Conservation (phyloP, 768 basidiomycete species). For the Harrya chromipes region DNA sequence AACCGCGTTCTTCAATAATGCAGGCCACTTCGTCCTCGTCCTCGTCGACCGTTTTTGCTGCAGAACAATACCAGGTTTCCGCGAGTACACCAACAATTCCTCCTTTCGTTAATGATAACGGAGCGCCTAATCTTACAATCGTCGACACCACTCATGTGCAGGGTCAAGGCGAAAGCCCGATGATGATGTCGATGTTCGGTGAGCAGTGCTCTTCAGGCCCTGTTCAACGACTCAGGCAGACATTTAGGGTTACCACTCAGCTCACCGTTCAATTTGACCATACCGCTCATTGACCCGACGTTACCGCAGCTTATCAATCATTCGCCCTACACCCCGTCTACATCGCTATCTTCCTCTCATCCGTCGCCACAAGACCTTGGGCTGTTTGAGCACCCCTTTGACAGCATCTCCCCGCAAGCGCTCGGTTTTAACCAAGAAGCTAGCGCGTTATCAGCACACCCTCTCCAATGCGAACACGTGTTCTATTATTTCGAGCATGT, state of each 20-base stretch:
- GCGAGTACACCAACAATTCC: constrained; percentile 19
- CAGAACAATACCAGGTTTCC: constrained; percentile 26
- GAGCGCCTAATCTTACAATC: constrained; percentile 20
- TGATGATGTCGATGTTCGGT: constrained; percentile 30
- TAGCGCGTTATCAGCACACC: constrained; percentile 35
- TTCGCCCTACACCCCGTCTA: constrained; percentile 34
- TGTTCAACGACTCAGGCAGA: constrained; percentile 11
- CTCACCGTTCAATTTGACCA: constrained; percentile 30
- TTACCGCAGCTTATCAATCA: constrained; percentile 29
- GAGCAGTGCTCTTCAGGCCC: background rate
- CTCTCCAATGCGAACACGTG: constrained; percentile 55
- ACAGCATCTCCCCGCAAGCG: constrained; percentile 31
- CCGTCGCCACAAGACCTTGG: constrained; percentile 33
- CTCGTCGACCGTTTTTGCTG: constrained; percentile 34
- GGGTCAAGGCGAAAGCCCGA: constrained; percentile 23
- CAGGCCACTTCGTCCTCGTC: constrained; percentile 33
- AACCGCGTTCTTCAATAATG: constrained; percentile 61
- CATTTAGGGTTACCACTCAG: constrained; percentile 24
- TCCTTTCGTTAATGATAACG: constrained; percentile 20
- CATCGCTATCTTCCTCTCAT: constrained; percentile 32
- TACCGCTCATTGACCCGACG: constrained; percentile 28
- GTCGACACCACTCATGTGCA: constrained; percentile 17
- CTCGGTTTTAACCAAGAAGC: constrained; percentile 24
- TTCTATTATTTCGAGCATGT: constrained; percentile 76
- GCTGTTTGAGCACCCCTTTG: constrained; percentile 35